These are phyloP conservation scores for Fraxinus pennsylvanica DNA, from an alignment of 257 asterid species.

Conservation along the genomic window DNA sequence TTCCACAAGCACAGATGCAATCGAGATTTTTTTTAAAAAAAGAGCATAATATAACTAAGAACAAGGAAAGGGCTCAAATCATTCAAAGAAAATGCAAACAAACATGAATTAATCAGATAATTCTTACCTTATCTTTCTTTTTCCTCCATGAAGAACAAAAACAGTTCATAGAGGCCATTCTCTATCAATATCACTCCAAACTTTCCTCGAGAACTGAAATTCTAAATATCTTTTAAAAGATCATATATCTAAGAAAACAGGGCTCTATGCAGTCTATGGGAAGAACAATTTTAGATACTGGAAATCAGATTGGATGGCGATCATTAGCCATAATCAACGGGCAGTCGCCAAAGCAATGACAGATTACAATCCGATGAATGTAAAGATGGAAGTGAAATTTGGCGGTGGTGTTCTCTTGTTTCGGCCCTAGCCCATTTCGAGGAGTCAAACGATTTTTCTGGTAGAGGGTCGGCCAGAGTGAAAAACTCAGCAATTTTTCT, in stretches of 20 bases:
- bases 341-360: conserved; percentile 55
- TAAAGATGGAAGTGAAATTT: neutral
- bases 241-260: neutral
- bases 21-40: neutral
- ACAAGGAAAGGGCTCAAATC: neutral
- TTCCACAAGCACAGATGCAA: conserved; percentile 32
- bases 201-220: neutral
- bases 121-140: conserved; percentile 49
- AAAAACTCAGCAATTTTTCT: conserved; percentile 43
- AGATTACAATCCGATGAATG: conserved; percentile 36
- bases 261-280: conserved; percentile 19
- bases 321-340: conserved; percentile 66
- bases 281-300: conserved; percentile 19
- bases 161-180: conserved; percentile 50
- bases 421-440: conserved; percentile 46
- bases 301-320: conserved; percentile 1
- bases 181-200: neutral
- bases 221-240: conserved; percentile 7
- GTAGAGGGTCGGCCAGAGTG: conserved; percentile 64
- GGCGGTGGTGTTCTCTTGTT: too few species aligned
- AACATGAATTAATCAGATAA: too few species aligned
- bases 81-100: neutral
- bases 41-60: neutral
- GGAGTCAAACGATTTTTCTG: conserved; percentile 29
- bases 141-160: conserved; percentile 44